Percentiles rank a stretch among this genome's conserved stretches.
phyloP scores from a whole-genome alignment of 306 rosid species.

The Fragaria iinumae region DNA sequence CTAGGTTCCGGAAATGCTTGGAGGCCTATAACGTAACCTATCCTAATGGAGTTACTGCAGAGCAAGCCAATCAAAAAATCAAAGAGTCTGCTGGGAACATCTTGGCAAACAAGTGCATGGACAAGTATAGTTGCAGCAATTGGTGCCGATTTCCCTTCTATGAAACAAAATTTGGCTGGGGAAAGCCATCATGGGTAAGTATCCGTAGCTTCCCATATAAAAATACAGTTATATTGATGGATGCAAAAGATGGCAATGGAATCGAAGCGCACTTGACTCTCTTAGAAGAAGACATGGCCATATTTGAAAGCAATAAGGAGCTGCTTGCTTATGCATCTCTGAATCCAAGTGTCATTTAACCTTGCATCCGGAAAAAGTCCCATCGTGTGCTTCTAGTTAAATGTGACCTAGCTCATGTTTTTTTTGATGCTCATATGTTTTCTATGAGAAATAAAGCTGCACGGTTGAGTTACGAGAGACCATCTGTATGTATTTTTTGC shows the following conservation, averaged over 20 bases:
- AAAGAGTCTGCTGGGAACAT: neutral
- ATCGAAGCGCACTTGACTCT: conserved; percentile 15
- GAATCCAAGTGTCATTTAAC: conserved; percentile 17
- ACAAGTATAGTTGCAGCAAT: conserved; percentile 15
- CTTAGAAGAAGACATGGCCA: conserved; percentile 9
- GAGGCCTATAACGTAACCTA: neutral
- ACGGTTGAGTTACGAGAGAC: too few relatives aligned
- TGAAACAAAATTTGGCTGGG: conserved; percentile 31
- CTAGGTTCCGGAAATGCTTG: neutral
- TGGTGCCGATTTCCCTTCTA: conserved; percentile 30
- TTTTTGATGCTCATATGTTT: neutral
- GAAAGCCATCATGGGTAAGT: conserved; percentile 34
- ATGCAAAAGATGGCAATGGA: conserved; percentile 24
- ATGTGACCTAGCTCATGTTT: neutral
- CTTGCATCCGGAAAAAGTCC: too few relatives aligned
- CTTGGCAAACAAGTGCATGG: neutral
- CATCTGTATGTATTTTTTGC: too few relatives aligned
- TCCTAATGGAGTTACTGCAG: neutral
- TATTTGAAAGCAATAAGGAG: conserved; percentile 15
- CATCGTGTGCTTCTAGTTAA: neutral
- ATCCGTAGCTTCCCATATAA: neutral
- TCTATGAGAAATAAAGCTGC: too few relatives aligned
- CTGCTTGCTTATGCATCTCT: conserved; percentile 18
- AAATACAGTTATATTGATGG: conserved; percentile 20
- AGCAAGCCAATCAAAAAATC: neutral